These are phyloP conservation scores for Xylariaceae sp. DNA, from an alignment of 2,329 filamentous ascomycete genomes.

Conservation along the genomic window DNA sequence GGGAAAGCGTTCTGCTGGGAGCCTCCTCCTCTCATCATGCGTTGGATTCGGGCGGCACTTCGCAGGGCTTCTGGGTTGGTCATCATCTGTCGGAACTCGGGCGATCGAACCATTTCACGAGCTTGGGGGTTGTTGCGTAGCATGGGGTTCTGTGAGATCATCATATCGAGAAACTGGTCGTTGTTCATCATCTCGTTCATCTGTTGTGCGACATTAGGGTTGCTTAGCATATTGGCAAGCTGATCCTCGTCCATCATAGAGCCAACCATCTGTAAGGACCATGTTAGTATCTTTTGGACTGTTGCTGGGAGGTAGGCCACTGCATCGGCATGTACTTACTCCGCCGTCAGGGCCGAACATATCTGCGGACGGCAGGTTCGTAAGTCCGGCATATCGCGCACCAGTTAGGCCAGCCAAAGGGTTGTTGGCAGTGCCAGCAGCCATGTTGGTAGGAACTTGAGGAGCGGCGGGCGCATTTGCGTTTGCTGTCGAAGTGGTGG, in stretches of 20 bases:
- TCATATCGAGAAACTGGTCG: slow-evolving; percentile 88
- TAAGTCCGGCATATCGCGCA: slow-evolving; percentile 87
- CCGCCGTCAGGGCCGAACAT: slow-evolving; percentile 93
- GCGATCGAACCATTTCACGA: slow-evolving; percentile 81
- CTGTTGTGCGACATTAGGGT: slow-evolving; percentile 79
- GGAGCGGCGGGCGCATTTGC: slow-evolving; percentile 44
- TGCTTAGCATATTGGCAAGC: slow-evolving; percentile 78
- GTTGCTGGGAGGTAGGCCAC: too few species aligned
- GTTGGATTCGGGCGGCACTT: slow-evolving; percentile 77
- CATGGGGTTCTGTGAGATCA: slow-evolving; percentile 81
- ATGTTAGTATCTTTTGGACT: too few species aligned
- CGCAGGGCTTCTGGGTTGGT: slow-evolving; percentile 83
- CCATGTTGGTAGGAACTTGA: slow-evolving; percentile 71
- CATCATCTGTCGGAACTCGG: slow-evolving; percentile 87
- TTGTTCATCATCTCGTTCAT: slow-evolving; percentile 97
- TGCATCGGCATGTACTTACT: slow-evolving; percentile 50
- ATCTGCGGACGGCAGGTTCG: slow-evolving; percentile 79
- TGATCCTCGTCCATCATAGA: slow-evolving; percentile 73
- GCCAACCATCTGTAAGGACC: slow-evolving; percentile 70
- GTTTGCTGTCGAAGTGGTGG: slow-evolving; percentile 36
- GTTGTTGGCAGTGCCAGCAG: slow-evolving; percentile 80
- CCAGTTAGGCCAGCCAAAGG: slow-evolving; percentile 87
- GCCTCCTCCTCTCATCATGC: slow-evolving; percentile 56
- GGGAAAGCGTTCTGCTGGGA: slow-evolving; percentile 62
- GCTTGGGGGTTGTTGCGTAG: slow-evolving; percentile 53